Evolutionary conservation across 2,329 filamentous ascomycete species (phyloP).

Genomic region (Hawksworthiomyces lignivorus): DNA sequence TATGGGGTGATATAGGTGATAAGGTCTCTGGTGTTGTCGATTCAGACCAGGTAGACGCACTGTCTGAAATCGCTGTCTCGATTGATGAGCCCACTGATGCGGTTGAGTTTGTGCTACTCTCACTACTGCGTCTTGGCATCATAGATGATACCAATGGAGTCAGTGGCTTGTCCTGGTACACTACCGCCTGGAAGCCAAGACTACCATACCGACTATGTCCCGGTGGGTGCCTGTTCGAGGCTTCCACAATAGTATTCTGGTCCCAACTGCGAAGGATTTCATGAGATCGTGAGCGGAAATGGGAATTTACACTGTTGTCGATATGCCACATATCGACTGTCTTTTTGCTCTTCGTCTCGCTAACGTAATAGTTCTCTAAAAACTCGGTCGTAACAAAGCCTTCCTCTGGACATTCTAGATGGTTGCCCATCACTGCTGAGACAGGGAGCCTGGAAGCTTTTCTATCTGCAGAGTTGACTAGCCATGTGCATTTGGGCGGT

Average conservation of each 20-base stretch:
- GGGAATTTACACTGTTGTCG: no score
- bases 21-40: slow-evolving; percentile 12
- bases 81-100: slow-evolving; percentile 6
- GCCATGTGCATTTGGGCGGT: no score
- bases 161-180: not conserved
- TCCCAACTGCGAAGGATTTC: slow-evolving; percentile 4
- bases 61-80: no score
- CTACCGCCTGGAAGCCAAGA: not conserved
- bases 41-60: slow-evolving; percentile 8
- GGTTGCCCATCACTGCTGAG: not conserved
- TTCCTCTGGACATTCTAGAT: not conserved
- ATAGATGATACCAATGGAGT: not conserved
- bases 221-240: not conserved
- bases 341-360: no score
- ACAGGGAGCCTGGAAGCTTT: no score
- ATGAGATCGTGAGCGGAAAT: slow-evolving; percentile 8
- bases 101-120: slow-evolving; percentile 11
- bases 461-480: no score
- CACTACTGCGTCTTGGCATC: slow-evolving; percentile 9
- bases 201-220: slow-evolving; percentile 1
- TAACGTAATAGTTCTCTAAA: not conserved
- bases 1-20: slow-evolving; percentile 10
- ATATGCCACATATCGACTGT: no score
- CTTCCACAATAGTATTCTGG: not conserved
- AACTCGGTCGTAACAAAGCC: not conserved